A percentile compares a stretch with the other conserved stretches of the same genome.
These are phyloP conservation scores for Ophiostoma perfectum DNA, from an alignment of 2,329 filamentous ascomycete genomes.

Conservation along the genomic window DNA sequence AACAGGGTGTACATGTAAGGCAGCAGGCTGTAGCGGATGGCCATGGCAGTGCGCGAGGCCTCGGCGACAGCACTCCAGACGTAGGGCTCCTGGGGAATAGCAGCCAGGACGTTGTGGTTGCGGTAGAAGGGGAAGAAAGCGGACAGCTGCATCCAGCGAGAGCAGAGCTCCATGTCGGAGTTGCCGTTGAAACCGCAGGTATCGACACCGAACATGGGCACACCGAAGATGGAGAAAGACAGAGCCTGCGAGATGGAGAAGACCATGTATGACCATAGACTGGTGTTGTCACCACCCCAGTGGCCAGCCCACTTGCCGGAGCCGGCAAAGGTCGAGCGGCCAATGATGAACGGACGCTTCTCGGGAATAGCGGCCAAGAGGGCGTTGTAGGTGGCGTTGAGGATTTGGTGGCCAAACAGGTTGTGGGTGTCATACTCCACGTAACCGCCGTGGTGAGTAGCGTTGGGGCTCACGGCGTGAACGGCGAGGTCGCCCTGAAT, in stretches of 20 bases:
- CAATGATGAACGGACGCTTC: conserved; percentile 76
- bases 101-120: conserved; percentile 51
- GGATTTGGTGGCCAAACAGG: conserved; percentile 67
- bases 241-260: conserved; percentile 54
- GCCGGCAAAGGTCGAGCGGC: conserved; percentile 73
- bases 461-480: conserved; percentile 69
- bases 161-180: conserved; percentile 63
- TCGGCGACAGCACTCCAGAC: conserved; percentile 58
- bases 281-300: conserved; percentile 57
- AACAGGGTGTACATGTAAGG: conserved; percentile 76
- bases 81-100: conserved; percentile 63
- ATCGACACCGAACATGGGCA: conserved; percentile 66
- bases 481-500: conserved; percentile 66
- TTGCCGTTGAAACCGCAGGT: conserved; percentile 70
- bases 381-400: conserved; percentile 70
- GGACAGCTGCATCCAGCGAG: conserved; percentile 68
- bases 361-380: conserved; percentile 58
- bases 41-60: conserved; percentile 63
- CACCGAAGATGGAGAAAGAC: conserved; percentile 60
- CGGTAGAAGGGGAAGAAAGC: conserved; percentile 73
- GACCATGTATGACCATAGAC: conserved; percentile 53
- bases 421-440: conserved; percentile 80
- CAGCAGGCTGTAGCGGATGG: conserved; percentile 69
- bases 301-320: conserved; percentile 64
- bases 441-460: conserved; percentile 67